These are phyloP conservation scores for Trichoderma koningii DNA, from an alignment of 2,329 filamentous ascomycete species.

Conservation along the genomic window DNA sequence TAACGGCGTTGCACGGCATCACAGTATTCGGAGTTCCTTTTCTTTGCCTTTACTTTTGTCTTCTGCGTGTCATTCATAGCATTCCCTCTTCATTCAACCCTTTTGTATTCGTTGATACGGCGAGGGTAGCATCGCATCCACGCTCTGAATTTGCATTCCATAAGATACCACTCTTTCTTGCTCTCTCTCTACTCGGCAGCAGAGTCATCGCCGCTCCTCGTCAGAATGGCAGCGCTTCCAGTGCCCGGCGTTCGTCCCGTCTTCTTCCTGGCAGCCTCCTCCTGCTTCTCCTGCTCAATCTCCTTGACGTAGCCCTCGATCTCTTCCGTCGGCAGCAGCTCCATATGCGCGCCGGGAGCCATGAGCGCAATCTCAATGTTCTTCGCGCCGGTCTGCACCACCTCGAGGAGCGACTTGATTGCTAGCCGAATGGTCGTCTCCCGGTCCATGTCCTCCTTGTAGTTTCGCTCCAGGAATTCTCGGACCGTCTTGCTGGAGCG, in stretches of 20 bases:
- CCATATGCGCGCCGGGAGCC: conserved; percentile 85
- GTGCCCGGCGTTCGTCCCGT: conserved; percentile 71
- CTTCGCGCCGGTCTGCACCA: conserved; percentile 98
- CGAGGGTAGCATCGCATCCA: conserved; percentile 32
- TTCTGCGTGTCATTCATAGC: conserved; percentile 30
- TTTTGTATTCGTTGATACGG: conserved; percentile 45
- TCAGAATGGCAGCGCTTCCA: conserved; percentile 72
- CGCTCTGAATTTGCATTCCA: conserved; percentile 34
- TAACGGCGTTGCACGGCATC: conserved; percentile 38
- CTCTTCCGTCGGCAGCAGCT: conserved; percentile 92
- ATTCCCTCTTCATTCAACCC: conserved; percentile 32
- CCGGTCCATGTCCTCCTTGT: conserved; percentile 96
- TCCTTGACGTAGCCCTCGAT: conserved; percentile 98
- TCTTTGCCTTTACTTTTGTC: background rate
- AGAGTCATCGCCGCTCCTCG: conserved; percentile 55
- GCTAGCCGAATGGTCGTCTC: conserved; percentile 95
- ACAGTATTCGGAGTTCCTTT: background rate
- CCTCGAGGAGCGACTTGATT: conserved; percentile 96
- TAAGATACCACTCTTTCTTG: conserved; percentile 28
- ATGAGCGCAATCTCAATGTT: conserved; percentile 99
- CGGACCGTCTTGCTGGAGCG: conserved; percentile 98
- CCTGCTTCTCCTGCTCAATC: conserved; percentile 99
- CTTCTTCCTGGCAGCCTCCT: conserved; percentile 98
- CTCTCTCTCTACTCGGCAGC: conserved; percentile 40
- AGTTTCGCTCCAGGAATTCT: conserved; percentile 97